Evolutionary conservation across 257 asterid species (phyloP).

Genomic region (Haberlea rhodopensis): DNA sequence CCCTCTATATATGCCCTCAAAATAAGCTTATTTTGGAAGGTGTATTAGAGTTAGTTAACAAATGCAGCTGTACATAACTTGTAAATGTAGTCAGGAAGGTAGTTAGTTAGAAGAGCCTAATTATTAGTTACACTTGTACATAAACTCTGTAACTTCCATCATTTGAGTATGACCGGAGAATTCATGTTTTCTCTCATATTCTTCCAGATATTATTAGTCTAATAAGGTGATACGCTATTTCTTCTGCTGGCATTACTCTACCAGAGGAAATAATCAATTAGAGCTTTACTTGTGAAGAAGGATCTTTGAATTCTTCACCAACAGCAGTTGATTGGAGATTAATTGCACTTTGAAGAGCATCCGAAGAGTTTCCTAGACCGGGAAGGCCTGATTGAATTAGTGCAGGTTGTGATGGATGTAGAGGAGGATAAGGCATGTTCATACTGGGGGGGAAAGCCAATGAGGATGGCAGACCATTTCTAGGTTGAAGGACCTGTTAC

Average conservation of each 20-base stretch:
- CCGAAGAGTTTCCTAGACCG: constrained; percentile 31
- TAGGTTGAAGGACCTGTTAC: constrained; percentile 53
- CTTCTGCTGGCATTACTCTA: neutral
- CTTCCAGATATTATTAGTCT: no score
- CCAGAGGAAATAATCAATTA: neutral
- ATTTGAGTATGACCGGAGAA: no score
- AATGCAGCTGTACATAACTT: no score
- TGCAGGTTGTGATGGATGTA: constrained; percentile 55
- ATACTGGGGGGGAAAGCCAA: constrained; percentile 55
- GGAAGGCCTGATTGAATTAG: constrained; percentile 51
- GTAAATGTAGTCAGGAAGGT: no score
- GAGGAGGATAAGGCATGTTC: constrained; percentile 44
- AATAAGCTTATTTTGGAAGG: neutral
- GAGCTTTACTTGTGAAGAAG: constrained; percentile 39
- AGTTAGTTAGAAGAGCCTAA: no score
- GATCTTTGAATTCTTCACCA: neutral
- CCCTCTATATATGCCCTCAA: neutral
- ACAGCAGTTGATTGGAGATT: constrained; percentile 38
- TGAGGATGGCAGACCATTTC: constrained; percentile 57
- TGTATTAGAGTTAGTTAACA: no score
- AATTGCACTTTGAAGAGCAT: constrained; percentile 49
- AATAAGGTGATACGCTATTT: neutral
- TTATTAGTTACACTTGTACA: no score
- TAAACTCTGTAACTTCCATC: no score
- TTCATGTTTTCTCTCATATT: no score